Evolutionary conservation across 129 eudicot genomes (phyloP).

Genomic region (Artemisia argyi): DNA sequence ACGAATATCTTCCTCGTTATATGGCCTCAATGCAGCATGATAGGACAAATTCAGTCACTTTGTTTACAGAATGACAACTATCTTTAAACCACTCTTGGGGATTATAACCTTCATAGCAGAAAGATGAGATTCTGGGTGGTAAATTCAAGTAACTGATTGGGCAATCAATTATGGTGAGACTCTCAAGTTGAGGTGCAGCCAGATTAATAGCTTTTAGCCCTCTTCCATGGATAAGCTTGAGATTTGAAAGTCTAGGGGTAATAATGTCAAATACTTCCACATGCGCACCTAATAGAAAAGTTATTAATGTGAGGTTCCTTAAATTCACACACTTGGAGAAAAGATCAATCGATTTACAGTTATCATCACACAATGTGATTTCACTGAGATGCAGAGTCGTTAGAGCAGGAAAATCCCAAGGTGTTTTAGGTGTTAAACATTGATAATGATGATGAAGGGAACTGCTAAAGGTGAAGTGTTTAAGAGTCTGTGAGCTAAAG

Average conservation of each 20-base stretch:
- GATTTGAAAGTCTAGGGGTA: slow-evolving; percentile 16
- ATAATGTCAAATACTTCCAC: slow-evolving; percentile 16
- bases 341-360: slow-evolving; percentile 4
- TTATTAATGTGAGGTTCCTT: slow-evolving; percentile 14
- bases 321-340: slow-evolving; percentile 25
- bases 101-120: not conserved
- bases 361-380: not conserved
- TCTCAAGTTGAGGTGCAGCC: slow-evolving; percentile 21
- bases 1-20: not conserved
- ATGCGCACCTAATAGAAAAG: not conserved
- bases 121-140: slow-evolving; percentile 11
- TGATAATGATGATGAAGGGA: not conserved
- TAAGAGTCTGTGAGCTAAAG: slow-evolving; percentile 23
- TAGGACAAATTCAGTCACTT: not conserved
- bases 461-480: not conserved
- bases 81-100: not conserved
- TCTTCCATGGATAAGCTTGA: not conserved
- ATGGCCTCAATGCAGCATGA: not conserved
- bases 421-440: slow-evolving; percentile 14
- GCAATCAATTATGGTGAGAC: slow-evolving; percentile 10
- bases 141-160: slow-evolving; percentile 1
- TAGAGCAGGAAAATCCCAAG: slow-evolving; percentile 24
- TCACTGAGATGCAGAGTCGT: slow-evolving; percentile 3
- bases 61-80: not conserved
- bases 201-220: not conserved